phyloP scores from a whole-genome alignment of 306 rosid species.

The Crataegus laevigata region DNA sequence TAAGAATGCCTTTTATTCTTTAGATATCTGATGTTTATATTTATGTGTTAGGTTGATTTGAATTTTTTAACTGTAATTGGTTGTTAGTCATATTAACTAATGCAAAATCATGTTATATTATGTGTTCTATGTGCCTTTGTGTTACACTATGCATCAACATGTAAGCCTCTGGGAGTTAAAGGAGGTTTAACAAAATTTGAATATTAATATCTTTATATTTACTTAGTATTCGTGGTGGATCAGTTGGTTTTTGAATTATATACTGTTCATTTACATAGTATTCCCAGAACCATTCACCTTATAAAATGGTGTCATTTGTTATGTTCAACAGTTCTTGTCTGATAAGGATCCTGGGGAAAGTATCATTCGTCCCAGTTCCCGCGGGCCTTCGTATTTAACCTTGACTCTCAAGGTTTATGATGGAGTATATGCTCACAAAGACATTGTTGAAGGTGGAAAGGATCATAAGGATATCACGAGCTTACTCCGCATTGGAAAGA shows the following conservation, averaged over 20 bases:
- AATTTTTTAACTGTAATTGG: no score
- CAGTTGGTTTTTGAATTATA: not conserved
- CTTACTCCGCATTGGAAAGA: conserved; percentile 91
- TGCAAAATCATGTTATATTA: no score
- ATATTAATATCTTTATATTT: not conserved
- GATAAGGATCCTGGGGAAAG: conserved; percentile 99
- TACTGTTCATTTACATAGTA: not conserved
- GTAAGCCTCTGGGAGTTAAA: no score
- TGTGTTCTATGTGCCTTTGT: no score
- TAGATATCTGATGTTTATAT: no score
- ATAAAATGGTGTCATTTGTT: not conserved
- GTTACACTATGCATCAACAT: no score
- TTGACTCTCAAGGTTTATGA: conserved; percentile 84
- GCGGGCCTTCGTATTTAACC: conserved; percentile 88
- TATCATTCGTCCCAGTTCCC: conserved; percentile 87
- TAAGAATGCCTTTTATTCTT: no score
- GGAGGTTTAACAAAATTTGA: not conserved
- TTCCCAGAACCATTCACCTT: not conserved
- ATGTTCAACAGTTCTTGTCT: conserved; percentile 59
- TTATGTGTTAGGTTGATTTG: no score
- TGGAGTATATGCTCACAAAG: conserved; percentile 98
- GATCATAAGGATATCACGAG: conserved; percentile 94
- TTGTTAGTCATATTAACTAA: no score
- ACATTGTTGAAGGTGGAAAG: conserved; percentile 95
- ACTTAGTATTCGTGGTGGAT: not conserved